Base-by-base conservation (phyloP, 2,329 filamentous ascomycete genomes). In the Rachicladosporium sp. region DNA sequence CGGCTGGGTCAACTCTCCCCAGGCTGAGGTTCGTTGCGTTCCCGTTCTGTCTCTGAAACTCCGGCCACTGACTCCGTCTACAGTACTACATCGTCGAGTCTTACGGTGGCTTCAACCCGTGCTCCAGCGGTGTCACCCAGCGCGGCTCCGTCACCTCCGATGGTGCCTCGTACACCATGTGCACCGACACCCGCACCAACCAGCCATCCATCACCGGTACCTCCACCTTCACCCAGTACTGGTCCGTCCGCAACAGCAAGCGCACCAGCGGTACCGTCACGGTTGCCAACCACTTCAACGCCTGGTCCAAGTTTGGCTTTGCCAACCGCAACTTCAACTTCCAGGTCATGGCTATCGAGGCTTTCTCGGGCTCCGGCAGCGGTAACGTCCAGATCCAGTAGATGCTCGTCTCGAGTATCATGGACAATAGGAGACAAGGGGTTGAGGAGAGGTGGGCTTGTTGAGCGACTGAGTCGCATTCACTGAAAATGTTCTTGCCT, bases 31-130 rank as follows among this genome's bases (percentile, higher is more conserved):
- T 31, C 30, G 11, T 31, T 31, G 10, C 30, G 11, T 10, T 10
- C 30, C 11, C 30, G 11, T 31, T 10, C 10, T 31, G 30, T 31
- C 30, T 31, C 30, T 10, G 11, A 31, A 10, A 31, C 10, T 12
- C 11, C 30, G 30, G 10, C 11, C 10, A 31, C 30, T 31, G 30
- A 10, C 30, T 31, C 2, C 34, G 37, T 6, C 34, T 35, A 6
- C 71, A 74, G 49, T 74, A 74, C 59, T 76, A 76, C 59, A 67
- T 76, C 40, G 63, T 74, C 44, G 72, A 76, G 45, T 55, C 62
- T 7, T 69, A 66, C 51, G 69, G 67, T 43, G 62, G 61, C 35
- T 66, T 70, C 48, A 61, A 67, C 35, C 42, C 46, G 3, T 44
- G 43, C 35, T 40, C 43, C n/a, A 31, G 29, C n/a, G 42, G 43